Conservation (phyloP, 306 rosid species). For the Cercis canadensis region DNA sequence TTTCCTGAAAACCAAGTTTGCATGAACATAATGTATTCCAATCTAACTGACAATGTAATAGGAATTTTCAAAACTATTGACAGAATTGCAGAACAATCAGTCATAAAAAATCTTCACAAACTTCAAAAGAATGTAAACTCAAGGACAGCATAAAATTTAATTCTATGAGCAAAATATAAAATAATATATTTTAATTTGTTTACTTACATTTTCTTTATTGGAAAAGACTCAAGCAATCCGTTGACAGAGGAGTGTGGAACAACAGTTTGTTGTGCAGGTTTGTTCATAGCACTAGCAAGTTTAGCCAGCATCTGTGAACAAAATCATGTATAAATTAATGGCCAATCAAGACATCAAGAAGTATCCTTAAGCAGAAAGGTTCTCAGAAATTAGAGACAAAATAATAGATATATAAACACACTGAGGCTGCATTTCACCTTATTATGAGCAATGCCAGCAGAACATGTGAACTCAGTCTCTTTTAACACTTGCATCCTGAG, state of each 20-base stretch:
- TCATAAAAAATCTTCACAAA: constrained; percentile 32
- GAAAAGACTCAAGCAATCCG: constrained; percentile 84
- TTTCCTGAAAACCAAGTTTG: constrained; percentile 67
- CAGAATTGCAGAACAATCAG: constrained; percentile 23
- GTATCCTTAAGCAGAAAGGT: constrained; percentile 10
- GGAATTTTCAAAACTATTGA: constrained; percentile 11
- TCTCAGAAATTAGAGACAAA: constrained; percentile 10
- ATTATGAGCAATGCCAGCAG: constrained; percentile 98
- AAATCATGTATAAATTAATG: constrained; percentile 25
- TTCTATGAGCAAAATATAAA: background rate
- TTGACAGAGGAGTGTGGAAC: constrained; percentile 82
- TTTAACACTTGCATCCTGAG: constrained; percentile 86
- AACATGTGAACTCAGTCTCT: constrained; percentile 93
- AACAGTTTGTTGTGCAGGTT: constrained; percentile 97
- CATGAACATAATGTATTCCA: constrained; percentile 25
- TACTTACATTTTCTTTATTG: constrained; percentile 88
- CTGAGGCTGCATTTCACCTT: constrained; percentile 57
- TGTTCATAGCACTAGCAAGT: constrained; percentile 93
- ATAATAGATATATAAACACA: constrained; percentile 4
- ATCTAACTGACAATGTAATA: constrained; percentile 11
- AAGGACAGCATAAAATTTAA: constrained; percentile 4
- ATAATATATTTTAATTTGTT: constrained; percentile 10
- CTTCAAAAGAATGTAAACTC: constrained; percentile 31
- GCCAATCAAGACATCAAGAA: constrained; percentile 4
- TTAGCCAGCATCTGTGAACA: constrained; percentile 88